Percentiles rank a stretch among this genome's conserved stretches.
phyloP scores from a whole-genome alignment of 257 asterid species.

The Datura wrightii region DNA sequence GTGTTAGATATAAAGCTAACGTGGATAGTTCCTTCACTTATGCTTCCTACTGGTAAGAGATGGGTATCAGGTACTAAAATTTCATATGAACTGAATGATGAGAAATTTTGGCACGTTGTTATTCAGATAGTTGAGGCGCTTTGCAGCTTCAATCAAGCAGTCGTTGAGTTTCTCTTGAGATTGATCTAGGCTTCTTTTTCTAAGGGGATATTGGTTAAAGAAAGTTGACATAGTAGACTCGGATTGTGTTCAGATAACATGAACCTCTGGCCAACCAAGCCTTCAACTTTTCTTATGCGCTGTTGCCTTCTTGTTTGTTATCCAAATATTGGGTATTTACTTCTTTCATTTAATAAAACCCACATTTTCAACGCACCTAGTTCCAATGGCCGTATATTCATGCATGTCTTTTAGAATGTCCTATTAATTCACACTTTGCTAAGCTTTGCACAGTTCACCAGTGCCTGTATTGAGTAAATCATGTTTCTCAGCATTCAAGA shows the following conservation, averaged over 20 bases:
- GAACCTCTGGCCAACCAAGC: slow-evolving; percentile 1
- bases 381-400: neutral
- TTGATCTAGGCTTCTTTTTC: slow-evolving; percentile 8
- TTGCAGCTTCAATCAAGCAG: neutral
- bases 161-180: neutral
- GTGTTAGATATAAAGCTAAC: neutral
- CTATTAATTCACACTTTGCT: neutral
- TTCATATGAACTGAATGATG: neutral
- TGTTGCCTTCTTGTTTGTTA: neutral
- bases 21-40: neutral
- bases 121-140: neutral
- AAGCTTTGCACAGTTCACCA: neutral
- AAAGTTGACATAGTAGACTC: slow-evolving; percentile 17
- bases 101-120: neutral
- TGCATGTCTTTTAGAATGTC: neutral
- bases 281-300: neutral
- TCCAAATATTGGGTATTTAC: neutral
- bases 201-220: slow-evolving; percentile 9
- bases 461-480: neutral
- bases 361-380: neutral
- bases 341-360: neutral
- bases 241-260: neutral
- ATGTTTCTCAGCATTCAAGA: neutral
- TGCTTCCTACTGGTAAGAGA: neutral
- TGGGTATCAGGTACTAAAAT: neutral